Conservation (phyloP, 768 basidiomycete genomes). For the Suillus subaureus region DNA sequence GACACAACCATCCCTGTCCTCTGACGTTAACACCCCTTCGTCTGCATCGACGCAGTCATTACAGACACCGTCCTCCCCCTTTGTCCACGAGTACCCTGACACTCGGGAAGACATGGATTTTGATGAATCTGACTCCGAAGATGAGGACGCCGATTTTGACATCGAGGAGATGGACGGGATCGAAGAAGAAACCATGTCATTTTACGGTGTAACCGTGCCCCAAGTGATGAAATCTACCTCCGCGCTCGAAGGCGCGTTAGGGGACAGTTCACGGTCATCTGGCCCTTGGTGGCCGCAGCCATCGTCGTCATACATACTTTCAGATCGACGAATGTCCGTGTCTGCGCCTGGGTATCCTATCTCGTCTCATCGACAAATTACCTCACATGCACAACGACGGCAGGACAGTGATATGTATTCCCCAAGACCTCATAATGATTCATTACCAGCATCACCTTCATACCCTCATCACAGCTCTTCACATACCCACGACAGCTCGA, state of each 20-base stretch:
- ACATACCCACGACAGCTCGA: constrained; percentile 27
- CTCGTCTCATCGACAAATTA: constrained; percentile 22
- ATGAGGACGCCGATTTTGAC: constrained; percentile 35
- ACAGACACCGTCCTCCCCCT: constrained; percentile 33
- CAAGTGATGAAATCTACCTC: constrained; percentile 35
- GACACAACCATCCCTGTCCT: constrained; percentile 20
- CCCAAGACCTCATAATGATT: constrained; percentile 12
- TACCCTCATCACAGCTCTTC: constrained; percentile 21
- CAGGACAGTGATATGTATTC: constrained; percentile 22
- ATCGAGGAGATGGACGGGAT: constrained; percentile 36
- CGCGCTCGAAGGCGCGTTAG: constrained; percentile 34
- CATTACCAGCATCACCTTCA: constrained; percentile 14
- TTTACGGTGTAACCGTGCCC: constrained; percentile 24
- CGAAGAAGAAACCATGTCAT: constrained; percentile 23
- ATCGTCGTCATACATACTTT: constrained; percentile 13
- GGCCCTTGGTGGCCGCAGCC: constrained; percentile 11
- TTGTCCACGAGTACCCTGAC: constrained; percentile 17
- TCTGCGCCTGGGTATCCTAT: constrained; percentile 34
- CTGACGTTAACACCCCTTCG: constrained; percentile 34
- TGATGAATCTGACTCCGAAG: constrained; percentile 33
- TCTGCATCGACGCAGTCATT: constrained; percentile 35
- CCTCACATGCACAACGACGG: constrained; percentile 16
- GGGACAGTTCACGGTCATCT: constrained; percentile 22
- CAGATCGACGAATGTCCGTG: constrained; percentile 33
- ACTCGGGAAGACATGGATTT: constrained; percentile 25